Percentiles rank a stretch among this genome's conserved stretches.
Conservation (phyloP, 805 yeast genomes). For the Isabelozyma gotoi region DNA sequence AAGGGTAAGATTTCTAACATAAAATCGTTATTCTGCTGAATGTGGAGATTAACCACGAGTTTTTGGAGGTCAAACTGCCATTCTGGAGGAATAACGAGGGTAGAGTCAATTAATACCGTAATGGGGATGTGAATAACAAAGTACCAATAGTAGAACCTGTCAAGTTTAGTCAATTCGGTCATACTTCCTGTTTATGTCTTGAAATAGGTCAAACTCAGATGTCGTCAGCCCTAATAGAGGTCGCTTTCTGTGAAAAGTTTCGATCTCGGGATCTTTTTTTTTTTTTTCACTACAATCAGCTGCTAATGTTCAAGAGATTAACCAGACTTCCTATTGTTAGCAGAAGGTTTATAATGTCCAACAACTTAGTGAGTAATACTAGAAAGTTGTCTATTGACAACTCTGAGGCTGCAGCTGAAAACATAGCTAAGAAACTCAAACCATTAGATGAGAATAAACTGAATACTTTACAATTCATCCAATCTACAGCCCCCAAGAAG, state of each 20-base stretch:
- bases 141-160: slow-evolving; percentile 49
- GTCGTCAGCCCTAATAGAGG: no score
- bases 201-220: no score
- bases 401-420: neutral
- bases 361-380: neutral
- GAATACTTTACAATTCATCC: neutral
- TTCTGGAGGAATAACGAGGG: slow-evolving; percentile 60
- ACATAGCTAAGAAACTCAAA: neutral
- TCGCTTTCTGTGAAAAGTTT: no score
- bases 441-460: neutral
- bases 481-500: slow-evolving; percentile 2
- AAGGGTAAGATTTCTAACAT: slow-evolving; percentile 56
- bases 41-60: slow-evolving; percentile 56
- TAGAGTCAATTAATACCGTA: slow-evolving; percentile 72
- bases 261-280: neutral
- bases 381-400: neutral
- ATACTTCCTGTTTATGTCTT: neutral
- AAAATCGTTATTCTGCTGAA: slow-evolving; percentile 67
- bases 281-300: neutral
- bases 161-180: slow-evolving; percentile 12
- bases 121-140: slow-evolving; percentile 71
- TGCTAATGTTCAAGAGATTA: neutral
- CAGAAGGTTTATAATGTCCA: neutral
- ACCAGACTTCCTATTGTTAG: neutral
- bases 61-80: slow-evolving; percentile 51